phyloP scores from a whole-genome alignment of 805 yeast genomes.

The Tetrapisispora nanseiensis region DNA sequence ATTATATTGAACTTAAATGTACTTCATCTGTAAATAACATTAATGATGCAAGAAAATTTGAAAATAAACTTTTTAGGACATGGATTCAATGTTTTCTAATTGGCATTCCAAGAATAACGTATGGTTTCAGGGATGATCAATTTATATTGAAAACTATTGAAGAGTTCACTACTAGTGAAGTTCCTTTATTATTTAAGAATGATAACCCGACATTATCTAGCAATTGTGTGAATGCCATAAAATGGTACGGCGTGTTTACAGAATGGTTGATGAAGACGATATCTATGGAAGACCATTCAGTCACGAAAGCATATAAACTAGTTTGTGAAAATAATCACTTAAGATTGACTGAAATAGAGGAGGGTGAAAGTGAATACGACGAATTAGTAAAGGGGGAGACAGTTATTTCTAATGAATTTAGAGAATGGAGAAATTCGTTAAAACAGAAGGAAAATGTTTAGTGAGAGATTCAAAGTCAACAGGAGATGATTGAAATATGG shows the following conservation, averaged over 20 bases:
- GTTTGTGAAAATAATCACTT: conserved; percentile 40
- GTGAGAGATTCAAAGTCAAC: too few relatives aligned
- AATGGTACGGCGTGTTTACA: conserved; percentile 76
- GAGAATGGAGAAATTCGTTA: conserved; percentile 39
- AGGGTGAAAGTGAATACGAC: conserved; percentile 30
- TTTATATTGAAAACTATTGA: conserved; percentile 60
- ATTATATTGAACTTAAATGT: conserved; percentile 82
- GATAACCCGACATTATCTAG: conserved; percentile 37
- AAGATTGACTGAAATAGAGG: conserved; percentile 37
- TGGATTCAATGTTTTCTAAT: conserved; percentile 93
- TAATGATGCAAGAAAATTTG: conserved; percentile 55
- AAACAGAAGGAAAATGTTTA: background rate
- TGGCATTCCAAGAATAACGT: conserved; percentile 71
- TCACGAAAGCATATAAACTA: conserved; percentile 49
- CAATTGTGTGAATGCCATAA: conserved; percentile 68
- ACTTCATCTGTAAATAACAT: conserved; percentile 45
- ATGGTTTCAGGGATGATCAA: conserved; percentile 78
- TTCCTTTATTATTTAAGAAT: conserved; percentile 57
- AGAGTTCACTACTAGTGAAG: conserved; percentile 63
- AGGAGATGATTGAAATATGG: background rate
- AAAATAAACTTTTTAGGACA: conserved; percentile 61
- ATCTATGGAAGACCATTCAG: conserved; percentile 44
- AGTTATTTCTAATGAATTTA: conserved; percentile 42
- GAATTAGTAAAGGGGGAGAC: conserved; percentile 30
- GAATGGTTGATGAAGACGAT: conserved; percentile 61